Evolutionary conservation across 441 rosid genomes (phyloP), one percentile per base, ranked within the genome.

Genomic region (Erodium moschatum): DNA sequence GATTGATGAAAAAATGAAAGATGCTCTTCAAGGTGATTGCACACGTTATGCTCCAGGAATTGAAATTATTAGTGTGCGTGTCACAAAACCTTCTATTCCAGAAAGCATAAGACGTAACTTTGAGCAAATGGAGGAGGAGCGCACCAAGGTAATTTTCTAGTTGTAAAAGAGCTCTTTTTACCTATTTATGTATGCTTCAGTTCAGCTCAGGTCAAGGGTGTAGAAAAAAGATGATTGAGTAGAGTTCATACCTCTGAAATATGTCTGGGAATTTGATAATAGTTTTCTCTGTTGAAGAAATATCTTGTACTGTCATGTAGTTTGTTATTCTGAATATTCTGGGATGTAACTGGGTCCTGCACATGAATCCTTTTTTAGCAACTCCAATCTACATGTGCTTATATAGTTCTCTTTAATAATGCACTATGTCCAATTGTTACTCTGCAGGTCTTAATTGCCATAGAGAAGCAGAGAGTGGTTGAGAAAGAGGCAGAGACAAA

Each of bases 1-100:
- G 97, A 92, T 90, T 67, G 98, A 88, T 75, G 96, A 92, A 73
- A 88, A 88, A 75, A 92, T 90, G 97, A 89, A 90, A 82, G 96
- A 92, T n/a, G 93, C 96, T 72, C 93, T 92, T 77, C 96, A 92
- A 70, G 89, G 38, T 77, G 96, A 92, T 75, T 92, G 98, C 79
- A 92, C 96, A 3, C 84, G 85, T 18, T 88, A 87, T 81, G 93
- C 98, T 76, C 97, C 96, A 19, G 98, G 97, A 58, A 88, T 92
- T 69, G 93, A 92, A 73, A 90, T 92, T 66, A 67, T 92, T 74
- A 88, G 93, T 33, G 97, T 92, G 48, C 90, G 96, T 74, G 95
- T 92, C 64, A 89, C 95, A 9, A 92, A 92, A 79, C 96, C 98
- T 2, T 74, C 78, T 9, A 89, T 92, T 66, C 98, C 96, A 40